Base-by-base conservation (phyloP, 2,329 filamentous ascomycete species). In the Colletotrichum musicola region DNA sequence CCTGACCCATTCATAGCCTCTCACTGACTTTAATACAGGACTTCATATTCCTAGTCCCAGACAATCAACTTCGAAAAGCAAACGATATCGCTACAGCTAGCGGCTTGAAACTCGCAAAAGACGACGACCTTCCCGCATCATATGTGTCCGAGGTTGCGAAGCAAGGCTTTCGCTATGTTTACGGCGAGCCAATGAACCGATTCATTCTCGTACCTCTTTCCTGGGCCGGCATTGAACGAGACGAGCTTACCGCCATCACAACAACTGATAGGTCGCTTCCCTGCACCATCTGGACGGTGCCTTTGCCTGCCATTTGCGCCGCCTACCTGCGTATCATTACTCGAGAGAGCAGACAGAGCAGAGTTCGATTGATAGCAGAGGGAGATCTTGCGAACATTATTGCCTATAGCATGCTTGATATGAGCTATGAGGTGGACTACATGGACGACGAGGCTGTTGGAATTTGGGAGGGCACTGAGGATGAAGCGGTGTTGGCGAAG, bases 41-140 rank as follows among this genome's bases (percentile, higher is more conserved):
- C 25, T 49, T 55, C 20, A 38, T 63, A 54, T 63, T 63, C 38
- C 50, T 63, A 12, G 27, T 63, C 18, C 60, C 60, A 30, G 60
- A 56, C 27, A 20, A 63, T 25, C 38, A 50, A 40, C 3, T 63
- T 27, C 25, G 38, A 27, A 13, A 50, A 18, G 61, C 61, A 40
- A 46, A 47, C 27, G 27, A 42, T 16, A 63, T 63, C 20, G 40
- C 51, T 2, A 42, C 51, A 13, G 51, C 6, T 25, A 57, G 27
- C 51, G 27, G 61, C 18, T 22, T 57, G 40, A 56, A 40, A 27
- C 18, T 42, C 13, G 42, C 61, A n/a, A 4, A 38, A 30, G 13
- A 46, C 4, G 14, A 38, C 51, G 51, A 63, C 18, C 10, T 27
- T 16, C 40, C 25, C 4, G 16, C 6, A 20, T n/a, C 60, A n/a